These are phyloP conservation scores for Phellinidium pouzarii DNA, from an alignment of 1,284 basidiomycete genomes.

Conservation along the genomic window DNA sequence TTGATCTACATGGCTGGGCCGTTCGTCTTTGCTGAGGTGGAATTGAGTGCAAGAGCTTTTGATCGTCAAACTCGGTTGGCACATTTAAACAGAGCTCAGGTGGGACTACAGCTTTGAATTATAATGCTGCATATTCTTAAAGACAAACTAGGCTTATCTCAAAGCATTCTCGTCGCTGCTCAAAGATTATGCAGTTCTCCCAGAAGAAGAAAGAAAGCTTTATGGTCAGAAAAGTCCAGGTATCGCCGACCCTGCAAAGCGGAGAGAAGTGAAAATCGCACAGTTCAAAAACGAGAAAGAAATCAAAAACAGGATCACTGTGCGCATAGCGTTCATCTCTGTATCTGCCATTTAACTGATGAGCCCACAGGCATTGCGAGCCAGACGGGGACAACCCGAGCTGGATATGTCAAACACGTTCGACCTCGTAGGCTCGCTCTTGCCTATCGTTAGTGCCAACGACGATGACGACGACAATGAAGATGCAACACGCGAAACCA, in stretches of 20 bases:
- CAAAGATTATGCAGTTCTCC: slow-evolving; percentile 65
- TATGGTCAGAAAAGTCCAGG: slow-evolving; percentile 41
- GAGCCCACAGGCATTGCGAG: slow-evolving; percentile 39
- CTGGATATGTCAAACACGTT: slow-evolving; percentile 42
- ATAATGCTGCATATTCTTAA: slow-evolving; percentile 20
- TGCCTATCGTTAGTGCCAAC: slow-evolving; percentile 37
- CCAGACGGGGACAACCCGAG: slow-evolving; percentile 40
- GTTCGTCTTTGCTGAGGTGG: slow-evolving; percentile 68
- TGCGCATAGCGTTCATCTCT: slow-evolving; percentile 27
- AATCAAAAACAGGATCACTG: slow-evolving; percentile 63
- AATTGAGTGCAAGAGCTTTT: slow-evolving; percentile 54
- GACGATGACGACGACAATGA: slow-evolving; percentile 53
- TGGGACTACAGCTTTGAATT: slow-evolving; percentile 31
- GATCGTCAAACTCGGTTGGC: slow-evolving; percentile 54
- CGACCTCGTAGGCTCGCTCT: slow-evolving; percentile 54
- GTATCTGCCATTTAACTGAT: background rate
- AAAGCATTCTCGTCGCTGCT: slow-evolving; percentile 51
- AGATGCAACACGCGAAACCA: slow-evolving; percentile 59
- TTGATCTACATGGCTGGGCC: slow-evolving; percentile 77
- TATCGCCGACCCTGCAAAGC: slow-evolving; percentile 56
- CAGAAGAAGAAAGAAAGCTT: slow-evolving; percentile 52
- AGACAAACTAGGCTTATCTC: slow-evolving; percentile 47
- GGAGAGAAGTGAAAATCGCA: slow-evolving; percentile 81
- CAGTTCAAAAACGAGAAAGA: slow-evolving; percentile 85
- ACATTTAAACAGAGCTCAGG: slow-evolving; percentile 54